phyloP scores from a whole-genome alignment of 805 yeast species.

The Ascoidea tarda region DNA sequence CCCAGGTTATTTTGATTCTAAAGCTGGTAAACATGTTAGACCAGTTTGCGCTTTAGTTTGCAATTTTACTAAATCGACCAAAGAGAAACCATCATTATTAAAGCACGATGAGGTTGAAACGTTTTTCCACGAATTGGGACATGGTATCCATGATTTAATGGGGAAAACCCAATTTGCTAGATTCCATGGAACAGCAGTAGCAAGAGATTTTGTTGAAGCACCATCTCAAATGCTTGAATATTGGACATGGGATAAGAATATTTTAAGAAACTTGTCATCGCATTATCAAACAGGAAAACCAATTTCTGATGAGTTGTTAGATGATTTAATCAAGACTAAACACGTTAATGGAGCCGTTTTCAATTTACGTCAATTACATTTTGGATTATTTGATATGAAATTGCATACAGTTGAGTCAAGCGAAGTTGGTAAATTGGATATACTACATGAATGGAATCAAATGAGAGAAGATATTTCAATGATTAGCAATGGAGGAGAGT shows the following conservation, averaged over 20 bases:
- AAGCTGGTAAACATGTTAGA: slow-evolving; percentile 32
- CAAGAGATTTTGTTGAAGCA: slow-evolving; percentile 82
- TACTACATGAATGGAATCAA: slow-evolving; percentile 44
- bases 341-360: slow-evolving; percentile 66
- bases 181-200: slow-evolving; percentile 66
- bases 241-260: slow-evolving; percentile 70
- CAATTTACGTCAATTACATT: slow-evolving; percentile 64
- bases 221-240: slow-evolving; percentile 85
- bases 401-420: slow-evolving; percentile 36
- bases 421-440: slow-evolving; percentile 30
- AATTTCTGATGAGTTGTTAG: slow-evolving; percentile 41
- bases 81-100: slow-evolving; percentile 57
- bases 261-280: slow-evolving; percentile 42
- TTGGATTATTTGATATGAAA: slow-evolving; percentile 64
- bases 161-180: slow-evolving; percentile 51
- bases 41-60: slow-evolving; percentile 75
- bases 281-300: slow-evolving; percentile 52
- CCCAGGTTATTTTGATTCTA: slow-evolving; percentile 39
- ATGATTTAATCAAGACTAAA: slow-evolving; percentile 46
- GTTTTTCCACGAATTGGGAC: slow-evolving; percentile 83
- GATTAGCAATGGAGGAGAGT: slow-evolving; percentile 36
- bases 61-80: slow-evolving; percentile 65
- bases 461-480: slow-evolving; percentile 49
- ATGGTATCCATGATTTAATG: slow-evolving; percentile 70
- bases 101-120: slow-evolving; percentile 72